Conservation (phyloP, 257 asterid species). For the Echium plantagineum region DNA sequence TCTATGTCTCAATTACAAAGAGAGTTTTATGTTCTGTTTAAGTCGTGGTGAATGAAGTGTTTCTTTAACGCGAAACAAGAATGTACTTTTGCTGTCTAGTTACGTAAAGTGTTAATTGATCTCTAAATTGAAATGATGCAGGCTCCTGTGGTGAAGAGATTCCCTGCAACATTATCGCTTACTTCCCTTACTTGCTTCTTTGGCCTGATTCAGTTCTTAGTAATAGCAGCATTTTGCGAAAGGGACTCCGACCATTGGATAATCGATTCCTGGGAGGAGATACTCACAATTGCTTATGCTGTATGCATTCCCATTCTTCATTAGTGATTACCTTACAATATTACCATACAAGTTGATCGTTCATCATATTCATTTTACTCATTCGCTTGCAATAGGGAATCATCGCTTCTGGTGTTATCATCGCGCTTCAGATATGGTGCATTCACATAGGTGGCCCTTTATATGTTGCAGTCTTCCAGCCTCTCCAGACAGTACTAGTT, state of each 20-base stretch:
- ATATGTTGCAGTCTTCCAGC: constrained; percentile 81
- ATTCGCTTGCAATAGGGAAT: constrained; percentile 36
- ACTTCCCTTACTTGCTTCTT: constrained; percentile 78
- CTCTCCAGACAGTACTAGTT: constrained; percentile 74
- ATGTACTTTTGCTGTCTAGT: neutral
- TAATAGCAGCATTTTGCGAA: constrained; percentile 70
- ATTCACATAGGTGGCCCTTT: constrained; percentile 92
- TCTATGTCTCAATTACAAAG: too few relatives aligned
- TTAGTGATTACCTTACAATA: constrained; percentile 1
- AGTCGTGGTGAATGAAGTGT: too few relatives aligned
- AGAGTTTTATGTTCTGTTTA: too few relatives aligned
- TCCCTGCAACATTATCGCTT: constrained; percentile 80
- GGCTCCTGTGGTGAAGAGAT: constrained; percentile 77
- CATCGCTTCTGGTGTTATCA: constrained; percentile 69
- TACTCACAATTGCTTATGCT: constrained; percentile 63
- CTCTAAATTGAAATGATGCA: constrained; percentile 18
- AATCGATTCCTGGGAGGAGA: constrained; percentile 58
- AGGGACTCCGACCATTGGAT: constrained; percentile 58
- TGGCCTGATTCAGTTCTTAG: constrained; percentile 65
- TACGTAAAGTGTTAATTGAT: neutral
- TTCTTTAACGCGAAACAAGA: neutral
- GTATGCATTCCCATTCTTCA: constrained; percentile 22
- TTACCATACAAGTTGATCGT: neutral
- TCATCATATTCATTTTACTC: constrained; percentile 1
- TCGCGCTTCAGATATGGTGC: constrained; percentile 81